A percentile compares a stretch with the other conserved stretches of the same genome.
phyloP scores from a whole-genome alignment of 306 rosid genomes.

The Cicer cuneatum region DNA sequence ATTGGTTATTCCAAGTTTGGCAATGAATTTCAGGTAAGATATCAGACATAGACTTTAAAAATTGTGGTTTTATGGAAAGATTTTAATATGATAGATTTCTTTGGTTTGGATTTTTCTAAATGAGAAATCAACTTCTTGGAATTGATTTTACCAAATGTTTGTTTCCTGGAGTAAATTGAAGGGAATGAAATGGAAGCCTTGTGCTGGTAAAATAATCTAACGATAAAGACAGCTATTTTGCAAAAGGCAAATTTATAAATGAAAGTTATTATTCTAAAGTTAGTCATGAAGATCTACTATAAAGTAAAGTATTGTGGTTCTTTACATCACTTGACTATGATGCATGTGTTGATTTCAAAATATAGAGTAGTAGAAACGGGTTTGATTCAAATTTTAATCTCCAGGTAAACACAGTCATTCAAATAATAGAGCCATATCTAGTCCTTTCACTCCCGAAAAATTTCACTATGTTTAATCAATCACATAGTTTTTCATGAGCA shows the following conservation, averaged over 20 bases:
- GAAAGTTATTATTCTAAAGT: not conserved
- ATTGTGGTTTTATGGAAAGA: not conserved
- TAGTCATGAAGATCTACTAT: no score
- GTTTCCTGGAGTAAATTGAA: not conserved
- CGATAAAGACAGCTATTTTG: not conserved
- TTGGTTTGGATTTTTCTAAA: not conserved
- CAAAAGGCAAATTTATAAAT: not conserved
- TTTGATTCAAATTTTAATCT: not conserved
- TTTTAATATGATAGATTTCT: not conserved
- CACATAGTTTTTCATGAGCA: not conserved
- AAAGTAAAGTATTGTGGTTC: no score
- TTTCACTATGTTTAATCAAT: not conserved
- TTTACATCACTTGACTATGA: not conserved
- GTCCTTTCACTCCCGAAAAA: not conserved
- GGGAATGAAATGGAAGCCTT: no score
- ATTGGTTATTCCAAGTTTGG: slow-evolving; percentile 9
- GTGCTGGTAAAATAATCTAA: not conserved
- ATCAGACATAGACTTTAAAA: not conserved
- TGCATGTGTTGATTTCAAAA: not conserved
- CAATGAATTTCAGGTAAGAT: slow-evolving; percentile 18
- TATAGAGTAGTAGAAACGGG: no score
- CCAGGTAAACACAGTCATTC: not conserved
- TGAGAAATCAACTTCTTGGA: not conserved
- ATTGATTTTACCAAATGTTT: not conserved
- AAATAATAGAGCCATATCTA: not conserved